Conservation (phyloP, 495 filamentous ascomycete species). For the Hapsidospora chrysogenum region DNA sequence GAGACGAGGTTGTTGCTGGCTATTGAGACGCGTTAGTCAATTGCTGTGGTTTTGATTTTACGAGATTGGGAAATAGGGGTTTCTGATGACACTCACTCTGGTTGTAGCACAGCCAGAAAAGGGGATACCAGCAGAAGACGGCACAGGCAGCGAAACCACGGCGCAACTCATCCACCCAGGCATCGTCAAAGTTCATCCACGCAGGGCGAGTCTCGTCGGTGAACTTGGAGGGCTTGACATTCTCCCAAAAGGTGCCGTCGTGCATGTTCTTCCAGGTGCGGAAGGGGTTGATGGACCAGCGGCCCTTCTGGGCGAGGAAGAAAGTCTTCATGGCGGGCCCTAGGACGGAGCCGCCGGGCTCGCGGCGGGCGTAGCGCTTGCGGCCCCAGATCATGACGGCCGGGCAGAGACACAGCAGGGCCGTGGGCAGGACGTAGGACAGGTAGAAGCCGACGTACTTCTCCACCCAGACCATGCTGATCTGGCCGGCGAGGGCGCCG, state of each 20-base stretch:
- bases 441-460: conserved; percentile 67
- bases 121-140: conserved; percentile 26
- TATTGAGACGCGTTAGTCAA: too few relatives aligned
- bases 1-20: conserved; percentile 54
- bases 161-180: conserved; percentile 53
- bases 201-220: conserved; percentile 27
- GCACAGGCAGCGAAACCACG: conserved; percentile 9
- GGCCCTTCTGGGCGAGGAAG: conserved; percentile 40
- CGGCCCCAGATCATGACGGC: conserved; percentile 44
- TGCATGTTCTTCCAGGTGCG: conserved; percentile 36
- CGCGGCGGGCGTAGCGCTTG: conserved; percentile 37
- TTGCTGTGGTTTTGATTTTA: too few relatives aligned
- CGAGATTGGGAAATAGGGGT: neutral
- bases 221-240: conserved; percentile 44
- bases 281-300: conserved; percentile 40
- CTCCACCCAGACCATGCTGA: conserved; percentile 47
- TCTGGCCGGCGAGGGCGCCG: conserved; percentile 36
- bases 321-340: conserved; percentile 38
- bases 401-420: conserved; percentile 40
- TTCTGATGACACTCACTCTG: conserved; percentile 14
- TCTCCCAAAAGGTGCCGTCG: conserved; percentile 43
- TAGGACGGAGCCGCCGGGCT: conserved; percentile 49
- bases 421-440: conserved; percentile 44
- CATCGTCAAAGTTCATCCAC: conserved; percentile 64
- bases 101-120: conserved; percentile 42